Conservation (phyloP, 176 grass and related monocot species). For the Rhipidocladum racemiflorum region DNA sequence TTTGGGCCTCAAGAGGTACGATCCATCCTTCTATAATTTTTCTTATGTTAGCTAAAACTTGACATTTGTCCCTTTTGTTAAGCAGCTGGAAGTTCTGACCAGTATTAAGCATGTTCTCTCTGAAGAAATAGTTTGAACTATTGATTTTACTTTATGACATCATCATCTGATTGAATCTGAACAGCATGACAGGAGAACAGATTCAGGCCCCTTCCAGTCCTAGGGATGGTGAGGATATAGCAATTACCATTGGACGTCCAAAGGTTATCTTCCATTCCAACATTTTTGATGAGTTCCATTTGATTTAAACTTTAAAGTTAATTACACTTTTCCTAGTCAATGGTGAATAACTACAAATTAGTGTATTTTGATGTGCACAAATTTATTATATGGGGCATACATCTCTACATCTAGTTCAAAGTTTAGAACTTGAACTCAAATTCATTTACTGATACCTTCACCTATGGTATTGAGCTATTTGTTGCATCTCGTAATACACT, state of each 20-base stretch:
- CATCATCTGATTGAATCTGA: slow-evolving; percentile 51
- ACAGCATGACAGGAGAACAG: slow-evolving; percentile 98
- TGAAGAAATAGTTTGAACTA: slow-evolving; percentile 23
- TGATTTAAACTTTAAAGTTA: slow-evolving; percentile 5
- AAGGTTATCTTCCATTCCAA: slow-evolving; percentile 58
- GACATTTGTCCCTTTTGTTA: not conserved
- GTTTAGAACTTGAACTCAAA: slow-evolving; percentile 9
- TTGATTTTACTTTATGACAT: slow-evolving; percentile 30
- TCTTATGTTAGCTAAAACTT: slow-evolving; percentile 2
- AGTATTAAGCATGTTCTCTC: not conserved
- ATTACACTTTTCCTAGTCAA: not conserved
- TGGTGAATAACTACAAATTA: slow-evolving; percentile 16
- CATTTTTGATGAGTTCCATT: not conserved
- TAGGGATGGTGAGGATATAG: slow-evolving; percentile 88
- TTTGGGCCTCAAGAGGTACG: slow-evolving; percentile 93
- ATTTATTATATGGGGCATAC: not conserved
- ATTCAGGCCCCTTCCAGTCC: slow-evolving; percentile 81
- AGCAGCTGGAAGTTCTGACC: slow-evolving; percentile 14
- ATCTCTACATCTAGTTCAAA: slow-evolving; percentile 3
- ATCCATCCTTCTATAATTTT: slow-evolving; percentile 14
- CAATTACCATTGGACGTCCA: slow-evolving; percentile 71
- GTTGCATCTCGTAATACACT: not conserved
- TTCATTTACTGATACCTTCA: not conserved
- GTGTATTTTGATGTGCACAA: not conserved
- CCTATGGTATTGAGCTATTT: not conserved